Evolutionary conservation across 1,139 yeast species (phyloP).

Genomic region (Candida labiduridarum): DNA sequence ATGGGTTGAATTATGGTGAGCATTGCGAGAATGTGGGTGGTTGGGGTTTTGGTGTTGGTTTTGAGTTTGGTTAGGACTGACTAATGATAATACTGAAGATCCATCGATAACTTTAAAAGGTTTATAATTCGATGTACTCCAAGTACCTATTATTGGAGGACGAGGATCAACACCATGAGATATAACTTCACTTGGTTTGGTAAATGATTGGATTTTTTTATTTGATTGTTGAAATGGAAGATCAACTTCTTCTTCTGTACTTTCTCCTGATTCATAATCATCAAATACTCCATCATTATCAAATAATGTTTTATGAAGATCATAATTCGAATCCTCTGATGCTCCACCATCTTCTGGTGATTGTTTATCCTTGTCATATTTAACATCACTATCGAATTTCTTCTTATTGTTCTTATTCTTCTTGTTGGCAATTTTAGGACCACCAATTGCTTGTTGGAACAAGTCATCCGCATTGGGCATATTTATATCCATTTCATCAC

Average conservation of each 20-base stretch:
- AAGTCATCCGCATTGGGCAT: conserved; percentile 14
- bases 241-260: conserved; percentile 86
- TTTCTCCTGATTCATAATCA: conserved; percentile 65
- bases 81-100: conserved; percentile 75
- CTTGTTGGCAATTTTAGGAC: conserved; percentile 11
- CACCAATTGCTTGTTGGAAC: conserved; percentile 26
- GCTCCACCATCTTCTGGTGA: conserved; percentile 3
- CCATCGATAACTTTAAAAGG: conserved; percentile 97
- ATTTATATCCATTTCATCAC: conserved; percentile 23
- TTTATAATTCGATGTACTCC: conserved; percentile 77
- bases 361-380: not conserved
- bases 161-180: conserved; percentile 82
- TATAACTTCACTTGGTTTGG: conserved; percentile 84
- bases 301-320: not conserved
- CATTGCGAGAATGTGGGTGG: not conserved
- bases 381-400: too few relatives aligned
- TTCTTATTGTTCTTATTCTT: not conserved
- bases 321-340: not conserved
- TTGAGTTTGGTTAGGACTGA: conserved; percentile 12
- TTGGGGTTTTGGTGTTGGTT: not conserved
- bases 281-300: conserved; percentile 19
- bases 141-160: conserved; percentile 91
- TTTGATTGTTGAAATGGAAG: conserved; percentile 54
- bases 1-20: not conserved
- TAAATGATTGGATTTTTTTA: conserved; percentile 58